A percentile compares a stretch with the other conserved stretches of the same genome.
These are phyloP conservation scores for Helotiales sp. DNA, from an alignment of 2,329 filamentous ascomycete species.

Conservation along the genomic window DNA sequence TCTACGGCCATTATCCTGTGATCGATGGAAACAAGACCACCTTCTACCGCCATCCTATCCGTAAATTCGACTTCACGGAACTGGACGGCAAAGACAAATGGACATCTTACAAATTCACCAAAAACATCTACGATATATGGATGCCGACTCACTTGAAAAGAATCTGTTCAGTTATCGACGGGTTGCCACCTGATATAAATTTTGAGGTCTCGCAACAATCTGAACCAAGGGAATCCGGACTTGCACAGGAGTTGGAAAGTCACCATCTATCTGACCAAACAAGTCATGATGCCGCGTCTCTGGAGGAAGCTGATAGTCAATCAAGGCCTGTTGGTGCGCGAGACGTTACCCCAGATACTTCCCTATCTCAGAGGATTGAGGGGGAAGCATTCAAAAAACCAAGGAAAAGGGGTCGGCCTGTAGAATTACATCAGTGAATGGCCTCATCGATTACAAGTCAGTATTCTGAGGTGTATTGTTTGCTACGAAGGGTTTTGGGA, in stretches of 20 bases:
- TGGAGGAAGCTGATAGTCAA: conserved; percentile 26
- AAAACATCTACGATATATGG: conserved; percentile 42
- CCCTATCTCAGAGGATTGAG: conserved; percentile 26
- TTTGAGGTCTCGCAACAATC: conserved; percentile 31
- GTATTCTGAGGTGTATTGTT: too few species aligned
- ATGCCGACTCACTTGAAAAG: conserved; percentile 42
- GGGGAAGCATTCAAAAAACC: conserved; percentile 25
- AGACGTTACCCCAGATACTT: conserved; percentile 30
- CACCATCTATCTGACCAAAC: conserved; percentile 25
- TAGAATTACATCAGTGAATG: conserved; percentile 21
- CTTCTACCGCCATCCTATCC: conserved; percentile 43
- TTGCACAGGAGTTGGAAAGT: conserved; percentile 20
- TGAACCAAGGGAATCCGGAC: conserved; percentile 29
- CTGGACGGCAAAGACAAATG: conserved; percentile 42
- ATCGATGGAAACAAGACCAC: conserved; percentile 31
- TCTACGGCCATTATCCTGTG: conserved; percentile 45
- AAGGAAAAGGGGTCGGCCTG: conserved; percentile 27
- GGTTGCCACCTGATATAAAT: conserved; percentile 38
- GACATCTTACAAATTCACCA: conserved; percentile 36
- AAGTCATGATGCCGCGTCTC: conserved; percentile 25
- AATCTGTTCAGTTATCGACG: conserved; percentile 38
- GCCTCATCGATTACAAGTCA: too few species aligned
- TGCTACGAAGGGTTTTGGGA: too few species aligned
- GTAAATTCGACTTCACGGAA: conserved; percentile 37
- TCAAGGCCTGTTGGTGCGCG: conserved; percentile 29